These are phyloP conservation scores for Taphrina confusa DNA, from an alignment of 1,139 yeast species.

Conservation along the genomic window DNA sequence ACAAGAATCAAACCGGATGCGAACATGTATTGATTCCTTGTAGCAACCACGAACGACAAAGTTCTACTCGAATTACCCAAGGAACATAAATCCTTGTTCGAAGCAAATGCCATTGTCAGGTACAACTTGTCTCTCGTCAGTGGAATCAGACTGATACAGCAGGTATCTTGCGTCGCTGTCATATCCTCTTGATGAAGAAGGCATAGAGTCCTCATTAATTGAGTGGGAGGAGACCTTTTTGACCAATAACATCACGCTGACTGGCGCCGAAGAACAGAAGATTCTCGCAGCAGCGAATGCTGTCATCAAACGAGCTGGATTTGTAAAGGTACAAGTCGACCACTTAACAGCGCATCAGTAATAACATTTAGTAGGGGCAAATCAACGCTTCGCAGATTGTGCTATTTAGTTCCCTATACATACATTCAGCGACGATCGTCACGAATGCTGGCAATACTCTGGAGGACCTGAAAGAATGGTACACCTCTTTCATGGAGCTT, in stretches of 20 bases:
- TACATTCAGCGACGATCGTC: constrained; percentile 3
- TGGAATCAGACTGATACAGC: background rate
- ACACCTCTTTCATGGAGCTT: background rate
- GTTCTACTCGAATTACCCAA: constrained; percentile 13
- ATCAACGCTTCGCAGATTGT: constrained; percentile 23
- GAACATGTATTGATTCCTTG: too few species aligned
- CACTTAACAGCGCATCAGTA: background rate
- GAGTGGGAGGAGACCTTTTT: constrained; percentile 42
- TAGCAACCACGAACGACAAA: constrained; percentile 3
- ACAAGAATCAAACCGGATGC: too few species aligned
- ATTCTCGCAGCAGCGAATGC: constrained; percentile 33
- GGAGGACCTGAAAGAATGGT: constrained; percentile 15
- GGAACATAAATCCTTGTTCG: constrained; percentile 51
- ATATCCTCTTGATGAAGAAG: background rate
- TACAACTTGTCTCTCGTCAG: constrained; percentile 45
- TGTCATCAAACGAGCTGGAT: constrained; percentile 36
- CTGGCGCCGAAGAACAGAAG: constrained; percentile 39
- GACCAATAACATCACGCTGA: constrained; percentile 43
- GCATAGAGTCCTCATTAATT: constrained; percentile 34
- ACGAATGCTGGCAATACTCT: background rate
- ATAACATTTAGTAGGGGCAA: constrained; percentile 14
- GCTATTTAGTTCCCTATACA: constrained; percentile 20
- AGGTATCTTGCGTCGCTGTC: constrained; percentile 13
- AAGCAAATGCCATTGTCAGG: constrained; percentile 80
- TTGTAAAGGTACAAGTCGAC: constrained; percentile 38